Percentiles rank a stretch among this genome's conserved stretches.
Evolutionary conservation across 2,329 filamentous ascomycete genomes (phyloP).

Genomic region (Epichloe sylvatica): DNA sequence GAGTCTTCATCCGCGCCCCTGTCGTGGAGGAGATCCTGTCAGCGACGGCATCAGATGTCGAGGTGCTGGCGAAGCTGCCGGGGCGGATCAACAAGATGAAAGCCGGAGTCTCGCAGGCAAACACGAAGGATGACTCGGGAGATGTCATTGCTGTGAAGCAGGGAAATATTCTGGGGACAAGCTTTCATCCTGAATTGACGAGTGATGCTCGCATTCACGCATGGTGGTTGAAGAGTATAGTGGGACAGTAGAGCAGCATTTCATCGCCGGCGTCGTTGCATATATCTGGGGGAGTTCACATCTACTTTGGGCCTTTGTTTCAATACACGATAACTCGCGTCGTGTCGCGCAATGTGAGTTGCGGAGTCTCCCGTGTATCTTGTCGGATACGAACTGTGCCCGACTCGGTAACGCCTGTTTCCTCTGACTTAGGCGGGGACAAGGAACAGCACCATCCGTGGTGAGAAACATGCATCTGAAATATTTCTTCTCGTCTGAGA

Average conservation of each 20-base stretch:
- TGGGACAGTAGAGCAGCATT: slow-evolving; percentile 34
- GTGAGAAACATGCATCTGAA: no score
- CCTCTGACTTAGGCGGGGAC: no score
- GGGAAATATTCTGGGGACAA: slow-evolving; percentile 85
- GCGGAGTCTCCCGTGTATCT: no score
- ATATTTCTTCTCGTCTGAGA: no score
- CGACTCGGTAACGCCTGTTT: no score
- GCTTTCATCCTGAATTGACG: slow-evolving; percentile 91
- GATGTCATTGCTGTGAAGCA: slow-evolving; percentile 84
- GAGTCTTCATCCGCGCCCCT: slow-evolving; percentile 87
- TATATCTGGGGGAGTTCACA: not conserved
- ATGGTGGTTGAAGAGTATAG: slow-evolving; percentile 58
- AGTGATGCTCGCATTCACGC: slow-evolving; percentile 75
- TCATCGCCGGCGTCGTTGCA: not conserved
- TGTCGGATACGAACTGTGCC: no score
- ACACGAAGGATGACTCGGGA: slow-evolving; percentile 33
- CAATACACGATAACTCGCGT: no score
- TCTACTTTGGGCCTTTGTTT: no score
- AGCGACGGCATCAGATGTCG: slow-evolving; percentile 23
- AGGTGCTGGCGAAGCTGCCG: slow-evolving; percentile 39
- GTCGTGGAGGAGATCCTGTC: slow-evolving; percentile 72
- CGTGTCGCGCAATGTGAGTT: no score
- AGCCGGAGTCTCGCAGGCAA: slow-evolving; percentile 23
- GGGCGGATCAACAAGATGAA: slow-evolving; percentile 24
- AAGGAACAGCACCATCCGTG: no score